Percentiles rank a stretch among this genome's conserved stretches.
Conservation (phyloP, 2,329 filamentous ascomycete genomes). For the Cladosporium austrohemisphaericum region DNA sequence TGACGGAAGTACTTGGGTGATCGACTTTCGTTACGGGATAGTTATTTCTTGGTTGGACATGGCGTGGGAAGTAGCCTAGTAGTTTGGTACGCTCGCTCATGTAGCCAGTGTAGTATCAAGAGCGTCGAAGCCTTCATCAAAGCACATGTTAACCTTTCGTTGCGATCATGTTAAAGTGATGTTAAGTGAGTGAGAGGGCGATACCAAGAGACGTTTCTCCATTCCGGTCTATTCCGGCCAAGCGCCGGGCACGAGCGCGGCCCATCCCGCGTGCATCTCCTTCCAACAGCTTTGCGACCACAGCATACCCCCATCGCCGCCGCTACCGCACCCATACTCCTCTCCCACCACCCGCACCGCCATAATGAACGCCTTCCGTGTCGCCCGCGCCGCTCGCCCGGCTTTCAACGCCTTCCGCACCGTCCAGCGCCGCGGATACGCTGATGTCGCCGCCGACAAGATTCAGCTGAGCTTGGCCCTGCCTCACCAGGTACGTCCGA, state of each 20-base stretch:
- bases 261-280: constrained; percentile 7
- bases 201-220: background rate
- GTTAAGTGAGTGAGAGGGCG: too few relatives aligned
- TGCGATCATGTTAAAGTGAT: too few relatives aligned
- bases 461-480: constrained; percentile 98
- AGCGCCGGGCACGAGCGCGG: constrained; percentile 9
- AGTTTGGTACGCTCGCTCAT: too few relatives aligned
- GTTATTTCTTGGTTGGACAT: too few relatives aligned
- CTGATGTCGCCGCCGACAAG: constrained; percentile 53
- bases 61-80: too few relatives aligned
- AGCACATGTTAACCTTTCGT: too few relatives aligned
- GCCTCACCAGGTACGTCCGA: constrained; percentile 87
- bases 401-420: constrained; percentile 61
- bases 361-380: constrained; percentile 89
- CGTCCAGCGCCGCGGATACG: constrained; percentile 87
- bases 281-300: constrained; percentile 13
- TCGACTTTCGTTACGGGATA: too few relatives aligned
- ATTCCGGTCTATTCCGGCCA: background rate
- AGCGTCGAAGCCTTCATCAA: too few relatives aligned
- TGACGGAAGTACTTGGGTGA: too few relatives aligned
- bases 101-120: too few relatives aligned
- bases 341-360: constrained; percentile 12
- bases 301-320: constrained; percentile 11
- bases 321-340: constrained; percentile 13
- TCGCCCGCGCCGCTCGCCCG: constrained; percentile 84